Evolutionary conservation across 2,329 filamentous ascomycete genomes (phyloP), one percentile per base, ranked within the genome.

Genomic region (Diaporthe sp.): DNA sequence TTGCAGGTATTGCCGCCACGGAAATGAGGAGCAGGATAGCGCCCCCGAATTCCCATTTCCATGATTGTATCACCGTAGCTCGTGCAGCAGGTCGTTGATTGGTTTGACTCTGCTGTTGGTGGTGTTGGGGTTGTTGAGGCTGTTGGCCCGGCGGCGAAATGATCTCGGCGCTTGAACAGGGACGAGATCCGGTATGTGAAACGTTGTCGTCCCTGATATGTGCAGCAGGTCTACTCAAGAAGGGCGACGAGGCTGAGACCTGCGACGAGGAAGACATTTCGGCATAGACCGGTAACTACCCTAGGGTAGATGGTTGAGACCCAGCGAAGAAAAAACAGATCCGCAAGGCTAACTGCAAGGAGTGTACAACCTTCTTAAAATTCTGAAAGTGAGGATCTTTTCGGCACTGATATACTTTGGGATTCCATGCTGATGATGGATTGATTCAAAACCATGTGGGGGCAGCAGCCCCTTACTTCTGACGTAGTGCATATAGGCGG

Each of bases 1-100:
- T 72, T 12, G 55, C 39, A 9, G 51, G 53, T 22, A 74, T 51
- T 6, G 73, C 73, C n/a, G 62, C 31, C 17, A 62, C 15, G 6
- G 53, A 25, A 25, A 70, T 7, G 3, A 74, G 61, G 8, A 69
- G 55, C 53, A 74, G 15, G n/a, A 17, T 17, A 1, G 73, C 73
- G 19, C 4, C 19, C 5, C 70, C 2, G 22, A 61, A 22, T 19
- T 72, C 70, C 31, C 31, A n/a, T 15, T 34, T 57, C 53, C 53
- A 57, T 31, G 53, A 57, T 19, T 57, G 53, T 22, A 2, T 6
- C 15, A 57, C 3, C 31, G 53, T 34, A 0, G 25, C 0, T 34
- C 4, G 28, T 19, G 4, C 25, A 0, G 28, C 2, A 19, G 28
- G 12, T 34, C 53, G 13, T 57, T 34, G 6, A 0, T 31, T 34